phyloP scores from a whole-genome alignment of 2,329 filamentous ascomycete species.

The Keithomyces neogunnii region DNA sequence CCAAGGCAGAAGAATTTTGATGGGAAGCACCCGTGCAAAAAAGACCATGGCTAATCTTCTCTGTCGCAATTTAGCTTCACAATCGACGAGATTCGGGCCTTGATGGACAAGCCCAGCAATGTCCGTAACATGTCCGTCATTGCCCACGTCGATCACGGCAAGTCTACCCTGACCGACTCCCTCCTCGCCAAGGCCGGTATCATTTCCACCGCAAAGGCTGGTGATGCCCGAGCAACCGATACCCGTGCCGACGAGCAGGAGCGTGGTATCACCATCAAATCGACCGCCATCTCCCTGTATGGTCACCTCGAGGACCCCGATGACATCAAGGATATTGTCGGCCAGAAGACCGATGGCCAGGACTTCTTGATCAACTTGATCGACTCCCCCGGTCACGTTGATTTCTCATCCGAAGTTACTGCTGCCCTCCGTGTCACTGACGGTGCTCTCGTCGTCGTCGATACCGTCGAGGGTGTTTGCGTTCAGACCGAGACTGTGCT shows the following conservation, averaged over 20 bases:
- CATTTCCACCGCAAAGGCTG: conserved; percentile 95
- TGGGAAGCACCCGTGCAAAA: not conserved
- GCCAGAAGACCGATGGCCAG: conserved; percentile 78
- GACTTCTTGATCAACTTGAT: conserved; percentile 99
- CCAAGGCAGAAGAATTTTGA: not conserved
- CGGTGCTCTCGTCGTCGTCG: conserved; percentile 98
- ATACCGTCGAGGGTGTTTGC: conserved; percentile 99
- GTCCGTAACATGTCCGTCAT: conserved; percentile 98
- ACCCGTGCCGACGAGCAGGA: conserved; percentile 97
- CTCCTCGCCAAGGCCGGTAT: conserved; percentile 99
- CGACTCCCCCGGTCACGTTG: conserved; percentile 99
- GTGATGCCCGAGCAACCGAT: conserved; percentile 92
- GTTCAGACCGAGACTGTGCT: conserved; percentile 99
- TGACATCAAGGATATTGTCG: conserved; percentile 89
- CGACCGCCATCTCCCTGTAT: conserved; percentile 97
- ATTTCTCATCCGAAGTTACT: conserved; percentile 99
- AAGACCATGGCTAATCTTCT: conserved; percentile 36
- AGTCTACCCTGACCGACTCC: conserved; percentile 98
- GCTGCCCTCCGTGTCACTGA: conserved; percentile 99
- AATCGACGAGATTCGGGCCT: conserved; percentile 77
- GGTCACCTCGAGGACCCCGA: conserved; percentile 72
- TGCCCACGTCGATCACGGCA: conserved; percentile 99
- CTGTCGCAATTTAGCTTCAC: conserved; percentile 67
- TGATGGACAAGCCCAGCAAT: conserved; percentile 74
- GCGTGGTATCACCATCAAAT: conserved; percentile 99